phyloP scores from a whole-genome alignment of 345 rosid species.

The Firmiana major region DNA sequence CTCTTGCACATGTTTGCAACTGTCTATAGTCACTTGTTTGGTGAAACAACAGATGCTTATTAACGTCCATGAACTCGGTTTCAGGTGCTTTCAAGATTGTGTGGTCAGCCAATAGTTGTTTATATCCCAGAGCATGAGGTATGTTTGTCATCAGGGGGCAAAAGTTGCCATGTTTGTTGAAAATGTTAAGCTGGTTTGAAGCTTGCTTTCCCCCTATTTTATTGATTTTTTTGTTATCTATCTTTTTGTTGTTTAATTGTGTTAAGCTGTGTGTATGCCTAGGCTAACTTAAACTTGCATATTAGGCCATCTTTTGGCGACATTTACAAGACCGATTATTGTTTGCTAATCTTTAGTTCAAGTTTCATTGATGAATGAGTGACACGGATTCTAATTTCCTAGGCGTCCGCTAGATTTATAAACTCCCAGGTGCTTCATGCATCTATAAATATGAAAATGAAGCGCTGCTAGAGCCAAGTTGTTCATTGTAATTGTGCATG shows the following conservation, averaged over 20 bases:
- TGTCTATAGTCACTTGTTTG: not conserved
- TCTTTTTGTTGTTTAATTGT: not conserved
- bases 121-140: conserved; percentile 91
- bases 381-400: not conserved
- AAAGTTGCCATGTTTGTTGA: not conserved
- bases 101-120: conserved; percentile 68
- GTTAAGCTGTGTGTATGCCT: not conserved
- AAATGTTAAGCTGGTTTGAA: not conserved
- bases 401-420: not conserved
- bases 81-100: conserved; percentile 83
- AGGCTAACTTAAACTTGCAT: conserved; percentile 2
- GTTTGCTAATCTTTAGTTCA: not conserved
- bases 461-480: not conserved
- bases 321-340: not conserved
- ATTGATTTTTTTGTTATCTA: not conserved
- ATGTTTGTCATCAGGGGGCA: not conserved
- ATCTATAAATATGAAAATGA: not conserved
- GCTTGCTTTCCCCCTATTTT: not conserved
- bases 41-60: conserved; percentile 11
- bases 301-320: not conserved
- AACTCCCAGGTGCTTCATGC: not conserved
- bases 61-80: conserved; percentile 4
- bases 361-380: not conserved
- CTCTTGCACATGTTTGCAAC: not conserved
- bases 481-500: not conserved